A percentile compares a stretch with the other conserved stretches of the same genome.
Conservation (phyloP, 495 filamentous ascomycete species). For the Penicillium canescens region DNA sequence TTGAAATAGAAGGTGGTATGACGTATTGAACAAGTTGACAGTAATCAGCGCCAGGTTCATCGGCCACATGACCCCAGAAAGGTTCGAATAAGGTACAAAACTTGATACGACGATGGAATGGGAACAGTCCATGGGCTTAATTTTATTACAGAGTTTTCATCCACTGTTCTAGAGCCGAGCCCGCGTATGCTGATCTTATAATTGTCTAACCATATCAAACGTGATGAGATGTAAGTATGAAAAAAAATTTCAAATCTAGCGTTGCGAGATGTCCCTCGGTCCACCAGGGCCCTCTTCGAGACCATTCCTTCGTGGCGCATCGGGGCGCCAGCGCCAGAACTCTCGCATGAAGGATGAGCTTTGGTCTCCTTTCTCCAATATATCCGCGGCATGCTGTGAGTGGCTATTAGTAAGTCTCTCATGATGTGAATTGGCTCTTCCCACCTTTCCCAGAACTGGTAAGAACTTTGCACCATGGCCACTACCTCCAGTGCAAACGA, state of each 20-base stretch:
- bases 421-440: neutral
- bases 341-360: slow-evolving; percentile 20
- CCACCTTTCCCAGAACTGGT: slow-evolving; percentile 17
- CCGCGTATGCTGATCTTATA: too few relatives aligned
- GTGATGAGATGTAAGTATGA: too few relatives aligned
- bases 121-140: too few relatives aligned
- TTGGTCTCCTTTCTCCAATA: slow-evolving; percentile 11
- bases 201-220: too few relatives aligned
- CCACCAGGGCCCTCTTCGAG: slow-evolving; percentile 16
- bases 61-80: too few relatives aligned
- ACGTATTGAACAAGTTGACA: too few relatives aligned
- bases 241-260: neutral
- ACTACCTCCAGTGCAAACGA: slow-evolving; percentile 23
- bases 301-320: slow-evolving; percentile 15
- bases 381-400: slow-evolving; percentile 21
- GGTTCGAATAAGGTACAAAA: too few relatives aligned
- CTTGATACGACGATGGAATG: too few relatives aligned
- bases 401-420: neutral
- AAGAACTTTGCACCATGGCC: slow-evolving; percentile 24
- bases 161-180: too few relatives aligned
- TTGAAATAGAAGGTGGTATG: too few relatives aligned
- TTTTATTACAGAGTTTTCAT: too few relatives aligned
- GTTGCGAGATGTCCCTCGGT: slow-evolving; percentile 14
- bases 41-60: too few relatives aligned
- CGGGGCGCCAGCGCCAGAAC: slow-evolving; percentile 20